phyloP scores from a whole-genome alignment of 345 rosid species.

The Linum usitatissimum region DNA sequence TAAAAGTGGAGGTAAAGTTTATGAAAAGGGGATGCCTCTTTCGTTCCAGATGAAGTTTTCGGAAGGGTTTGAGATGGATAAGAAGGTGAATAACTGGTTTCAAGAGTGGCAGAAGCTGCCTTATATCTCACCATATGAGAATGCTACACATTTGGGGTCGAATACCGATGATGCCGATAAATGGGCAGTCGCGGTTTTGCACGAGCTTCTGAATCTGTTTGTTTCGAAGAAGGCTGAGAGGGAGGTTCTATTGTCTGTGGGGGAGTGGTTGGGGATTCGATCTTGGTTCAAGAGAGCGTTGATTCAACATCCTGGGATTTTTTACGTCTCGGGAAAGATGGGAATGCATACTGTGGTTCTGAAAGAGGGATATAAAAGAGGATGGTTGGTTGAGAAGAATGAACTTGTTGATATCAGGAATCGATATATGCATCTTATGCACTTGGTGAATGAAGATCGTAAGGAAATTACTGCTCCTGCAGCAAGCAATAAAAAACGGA shows the following conservation, averaged over 20 bases:
- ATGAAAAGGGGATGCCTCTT: constrained; percentile 33
- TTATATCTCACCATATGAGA: constrained; percentile 69
- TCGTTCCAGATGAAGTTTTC: constrained; percentile 55
- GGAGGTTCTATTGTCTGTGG: constrained; percentile 45
- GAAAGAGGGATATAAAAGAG: constrained; percentile 69
- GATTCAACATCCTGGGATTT: constrained; percentile 58
- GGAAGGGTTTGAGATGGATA: constrained; percentile 55
- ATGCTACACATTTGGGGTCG: constrained; percentile 42
- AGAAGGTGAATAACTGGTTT: constrained; percentile 60
- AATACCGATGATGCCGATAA: constrained; percentile 67
- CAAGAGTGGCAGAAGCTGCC: constrained; percentile 88
- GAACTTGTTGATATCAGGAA: constrained; percentile 41
- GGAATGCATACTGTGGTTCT: constrained; percentile 67
- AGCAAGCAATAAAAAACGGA: constrained; percentile 32
- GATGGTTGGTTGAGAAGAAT: constrained; percentile 50
- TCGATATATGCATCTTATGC: constrained; percentile 75
- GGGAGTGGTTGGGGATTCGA: constrained; percentile 64
- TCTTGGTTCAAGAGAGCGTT: constrained; percentile 83
- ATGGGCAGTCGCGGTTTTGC: constrained; percentile 64
- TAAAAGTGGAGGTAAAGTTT: constrained; percentile 19
- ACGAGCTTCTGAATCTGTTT: constrained; percentile 66
- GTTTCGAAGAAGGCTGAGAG: constrained; percentile 63
- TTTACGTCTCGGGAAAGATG: constrained; percentile 60
- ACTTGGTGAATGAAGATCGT: constrained; percentile 32
- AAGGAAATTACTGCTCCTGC: constrained; percentile 23